These are phyloP conservation scores for Evernia prunastri DNA, from an alignment of 495 filamentous ascomycete genomes.

Conservation along the genomic window DNA sequence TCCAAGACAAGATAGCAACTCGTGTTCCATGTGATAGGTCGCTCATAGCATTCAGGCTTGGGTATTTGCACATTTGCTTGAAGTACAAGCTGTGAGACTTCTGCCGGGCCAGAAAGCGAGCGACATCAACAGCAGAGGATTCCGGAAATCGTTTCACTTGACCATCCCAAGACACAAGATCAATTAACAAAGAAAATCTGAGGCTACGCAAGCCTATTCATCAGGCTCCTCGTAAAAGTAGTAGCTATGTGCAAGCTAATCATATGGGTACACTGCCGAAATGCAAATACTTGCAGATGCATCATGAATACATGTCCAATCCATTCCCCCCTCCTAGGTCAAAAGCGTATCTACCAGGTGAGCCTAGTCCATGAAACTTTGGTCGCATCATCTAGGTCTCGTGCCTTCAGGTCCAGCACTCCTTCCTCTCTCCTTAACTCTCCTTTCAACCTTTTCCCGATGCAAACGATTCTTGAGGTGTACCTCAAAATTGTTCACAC, in stretches of 20 bases:
- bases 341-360: not conserved
- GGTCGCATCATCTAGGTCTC: not conserved
- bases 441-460: constrained; percentile 62
- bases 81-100: not conserved
- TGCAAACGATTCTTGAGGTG: constrained; percentile 79
- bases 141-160: not conserved
- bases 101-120: not conserved
- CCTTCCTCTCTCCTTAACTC: constrained; percentile 29
- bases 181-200: not conserved
- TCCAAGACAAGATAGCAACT: not conserved
- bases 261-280: not conserved
- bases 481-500: constrained; percentile 83
- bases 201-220: not conserved
- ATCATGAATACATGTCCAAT: constrained; percentile 4
- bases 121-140: not conserved
- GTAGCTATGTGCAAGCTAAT: not conserved
- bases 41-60: not conserved
- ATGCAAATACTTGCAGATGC: not conserved
- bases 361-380: not conserved
- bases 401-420: not conserved
- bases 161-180: not conserved
- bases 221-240: not conserved
- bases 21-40: not conserved
- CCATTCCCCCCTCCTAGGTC: not conserved
- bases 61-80: not conserved